Evolutionary conservation across 2,329 filamentous ascomycete genomes (phyloP).

Genomic region (Arthroderma sp.): DNA sequence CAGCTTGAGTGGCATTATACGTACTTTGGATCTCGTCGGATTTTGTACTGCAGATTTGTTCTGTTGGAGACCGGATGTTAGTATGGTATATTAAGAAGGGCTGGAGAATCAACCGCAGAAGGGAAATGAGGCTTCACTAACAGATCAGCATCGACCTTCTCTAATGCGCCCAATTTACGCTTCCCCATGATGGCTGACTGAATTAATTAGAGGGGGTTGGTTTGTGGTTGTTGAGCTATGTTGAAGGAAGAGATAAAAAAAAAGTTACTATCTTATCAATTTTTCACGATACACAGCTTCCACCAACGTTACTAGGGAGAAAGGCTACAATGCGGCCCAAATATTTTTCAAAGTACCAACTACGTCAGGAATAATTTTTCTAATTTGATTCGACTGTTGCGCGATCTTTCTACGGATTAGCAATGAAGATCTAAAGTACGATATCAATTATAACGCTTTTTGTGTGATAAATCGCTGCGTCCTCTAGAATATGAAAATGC

Average conservation of each 20-base stretch:
- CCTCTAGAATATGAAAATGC: background rate
- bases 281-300: background rate
- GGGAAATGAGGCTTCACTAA: constrained; percentile 28
- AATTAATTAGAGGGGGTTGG: constrained; percentile 45
- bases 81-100: constrained; percentile 15
- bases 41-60: constrained; percentile 82
- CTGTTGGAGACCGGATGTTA: constrained; percentile 30
- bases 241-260: background rate
- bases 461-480: background rate
- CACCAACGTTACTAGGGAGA: background rate
- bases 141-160: constrained; percentile 89
- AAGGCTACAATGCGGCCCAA: background rate
- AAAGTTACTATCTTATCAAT: constrained; percentile 3
- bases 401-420: background rate
- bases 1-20: constrained; percentile 19
- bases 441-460: background rate
- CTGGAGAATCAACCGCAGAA: background rate
- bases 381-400: background rate
- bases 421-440: no score
- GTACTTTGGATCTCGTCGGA: constrained; percentile 69
- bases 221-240: background rate
- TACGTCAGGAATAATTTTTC: background rate
- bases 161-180: constrained; percentile 78
- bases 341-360: background rate
- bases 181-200: constrained; percentile 52